Conservation (phyloP, 1,284 basidiomycete genomes). For the Spongispora temasekensis region DNA sequence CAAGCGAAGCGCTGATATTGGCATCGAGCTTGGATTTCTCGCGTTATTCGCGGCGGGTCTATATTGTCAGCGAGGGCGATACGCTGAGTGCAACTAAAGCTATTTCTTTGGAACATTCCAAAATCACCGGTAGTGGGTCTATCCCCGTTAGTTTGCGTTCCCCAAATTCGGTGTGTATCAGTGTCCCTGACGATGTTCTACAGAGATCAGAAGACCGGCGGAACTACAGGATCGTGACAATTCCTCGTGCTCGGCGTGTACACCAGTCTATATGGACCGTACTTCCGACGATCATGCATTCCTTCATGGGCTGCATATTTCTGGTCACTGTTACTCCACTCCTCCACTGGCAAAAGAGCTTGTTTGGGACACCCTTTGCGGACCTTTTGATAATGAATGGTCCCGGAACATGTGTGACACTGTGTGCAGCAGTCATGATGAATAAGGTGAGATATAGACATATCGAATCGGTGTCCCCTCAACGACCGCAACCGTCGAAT, state of each 20-base stretch:
- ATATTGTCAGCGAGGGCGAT: conserved; percentile 86
- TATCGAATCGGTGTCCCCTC: not conserved
- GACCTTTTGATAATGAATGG: conserved; percentile 92
- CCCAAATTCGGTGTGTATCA: not conserved
- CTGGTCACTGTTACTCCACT: conserved; percentile 56
- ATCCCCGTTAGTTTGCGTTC: conserved; percentile 19
- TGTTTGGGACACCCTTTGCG: conserved; percentile 46
- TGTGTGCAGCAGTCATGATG: conserved; percentile 74
- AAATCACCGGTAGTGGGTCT: conserved; percentile 22
- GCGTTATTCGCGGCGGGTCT: conserved; percentile 78
- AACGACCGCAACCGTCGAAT: conserved; percentile 6
- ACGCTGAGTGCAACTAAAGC: conserved; percentile 76
- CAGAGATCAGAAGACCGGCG: conserved; percentile 16
- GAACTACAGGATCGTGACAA: conserved; percentile 55
- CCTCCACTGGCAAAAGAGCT: conserved; percentile 27
- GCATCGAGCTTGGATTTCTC: conserved; percentile 75
- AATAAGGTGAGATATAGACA: conserved; percentile 62
- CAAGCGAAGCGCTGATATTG: conserved; percentile 82
- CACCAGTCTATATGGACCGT: conserved; percentile 77
- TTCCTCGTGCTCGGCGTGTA: conserved; percentile 86
- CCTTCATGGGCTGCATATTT: conserved; percentile 60
- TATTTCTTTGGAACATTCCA: conserved; percentile 57
- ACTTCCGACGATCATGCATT: conserved; percentile 60
- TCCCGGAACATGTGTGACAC: conserved; percentile 89
- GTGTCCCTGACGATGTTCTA: conserved; percentile 11